Evolutionary conservation across 345 rosid genomes (phyloP), one percentile per base, ranked within the genome.

Genomic region (Heritiera littoralis): DNA sequence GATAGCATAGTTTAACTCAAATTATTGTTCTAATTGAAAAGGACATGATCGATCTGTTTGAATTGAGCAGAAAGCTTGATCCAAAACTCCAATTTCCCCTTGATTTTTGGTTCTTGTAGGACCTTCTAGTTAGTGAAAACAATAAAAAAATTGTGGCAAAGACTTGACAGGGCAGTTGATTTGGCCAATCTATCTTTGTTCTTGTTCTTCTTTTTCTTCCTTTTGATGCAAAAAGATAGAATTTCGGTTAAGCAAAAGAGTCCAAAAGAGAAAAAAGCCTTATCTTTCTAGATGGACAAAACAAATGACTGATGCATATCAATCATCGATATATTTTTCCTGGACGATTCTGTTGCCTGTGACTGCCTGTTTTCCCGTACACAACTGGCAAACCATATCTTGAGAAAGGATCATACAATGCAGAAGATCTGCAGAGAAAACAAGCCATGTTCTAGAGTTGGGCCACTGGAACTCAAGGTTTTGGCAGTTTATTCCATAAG

Each of bases 381-480:
- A 23, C 12, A 60, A 60, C 66, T 11, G 66, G 7, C 38, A 28
- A 30, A 14, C 18, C 30, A 41, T 43, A 32, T 41, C 72, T 15
- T 41, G 72, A 17, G 32, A 18, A 67, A 18, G 30, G 4, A 18
- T 40, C 72, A 18, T 41, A 18, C 17, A n/a, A n/a, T 11, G 18
- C 3, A 17, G n/a, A 6, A 13, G 17, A 14, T 35, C 18, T 32
- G n/a, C 68, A 14, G 10, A 64, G 14, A 61, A 32, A 63, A 63
- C 66, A 63, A 63, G 66, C 66, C 66, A 63, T 63, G 66, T 63
- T 58, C 63, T 58, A 20, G 30, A 58, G 20, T 58, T 58, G 63
- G 63, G 63, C 13, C 43, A 63, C 67, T 63, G 9, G 0, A 63
- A 63, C 38, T 35, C 48, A 17, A 18, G 23, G 70, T 40, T 66